Percentiles rank a stretch among this genome's conserved stretches.
Conservation (phyloP, 1,284 basidiomycete genomes). For the Apiotrichum gamsii region DNA sequence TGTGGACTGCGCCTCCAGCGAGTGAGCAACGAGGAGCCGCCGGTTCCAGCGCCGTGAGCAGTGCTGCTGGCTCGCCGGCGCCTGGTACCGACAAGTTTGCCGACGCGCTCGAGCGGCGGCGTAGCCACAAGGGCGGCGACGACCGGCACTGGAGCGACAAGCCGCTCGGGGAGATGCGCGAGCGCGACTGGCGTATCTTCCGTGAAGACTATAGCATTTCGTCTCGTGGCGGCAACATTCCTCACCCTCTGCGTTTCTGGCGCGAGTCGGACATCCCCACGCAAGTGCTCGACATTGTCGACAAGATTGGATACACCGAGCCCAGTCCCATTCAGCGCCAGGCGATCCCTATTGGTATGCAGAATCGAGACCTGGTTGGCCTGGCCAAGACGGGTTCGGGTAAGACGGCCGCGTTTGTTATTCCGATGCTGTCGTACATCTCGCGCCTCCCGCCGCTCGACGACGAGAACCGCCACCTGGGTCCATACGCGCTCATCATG, state of each 20-base stretch:
- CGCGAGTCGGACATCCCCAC: slow-evolving; percentile 75
- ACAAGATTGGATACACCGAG: slow-evolving; percentile 89
- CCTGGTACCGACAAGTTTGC: slow-evolving; percentile 30
- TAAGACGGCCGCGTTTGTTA: slow-evolving; percentile 98
- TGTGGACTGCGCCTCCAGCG: slow-evolving; percentile 1
- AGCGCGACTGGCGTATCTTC: slow-evolving; percentile 98
- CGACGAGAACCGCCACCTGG: slow-evolving; percentile 86
- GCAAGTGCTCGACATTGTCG: slow-evolving; percentile 74
- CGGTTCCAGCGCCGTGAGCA: background rate
- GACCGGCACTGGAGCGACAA: slow-evolving; percentile 99
- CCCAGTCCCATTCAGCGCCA: slow-evolving; percentile 95
- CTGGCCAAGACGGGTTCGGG: slow-evolving; percentile 98
- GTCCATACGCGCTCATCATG: slow-evolving; percentile 87
- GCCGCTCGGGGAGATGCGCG: slow-evolving; percentile 85
- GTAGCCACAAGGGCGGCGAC: slow-evolving; percentile 75
- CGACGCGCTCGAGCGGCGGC: slow-evolving; percentile 71
- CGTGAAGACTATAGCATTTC: slow-evolving; percentile 96
- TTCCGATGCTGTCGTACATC: slow-evolving; percentile 95
- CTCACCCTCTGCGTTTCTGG: slow-evolving; percentile 88
- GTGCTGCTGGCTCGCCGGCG: slow-evolving; percentile 9
- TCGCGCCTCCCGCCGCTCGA: slow-evolving; percentile 72
- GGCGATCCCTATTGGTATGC: slow-evolving; percentile 93
- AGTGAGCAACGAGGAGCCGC: no score
- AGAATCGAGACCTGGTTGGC: slow-evolving; percentile 93
- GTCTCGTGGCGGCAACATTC: slow-evolving; percentile 83